These are phyloP conservation scores for Leersia perrieri DNA, from an alignment of 176 grass and related monocot species.

Conservation along the genomic window DNA sequence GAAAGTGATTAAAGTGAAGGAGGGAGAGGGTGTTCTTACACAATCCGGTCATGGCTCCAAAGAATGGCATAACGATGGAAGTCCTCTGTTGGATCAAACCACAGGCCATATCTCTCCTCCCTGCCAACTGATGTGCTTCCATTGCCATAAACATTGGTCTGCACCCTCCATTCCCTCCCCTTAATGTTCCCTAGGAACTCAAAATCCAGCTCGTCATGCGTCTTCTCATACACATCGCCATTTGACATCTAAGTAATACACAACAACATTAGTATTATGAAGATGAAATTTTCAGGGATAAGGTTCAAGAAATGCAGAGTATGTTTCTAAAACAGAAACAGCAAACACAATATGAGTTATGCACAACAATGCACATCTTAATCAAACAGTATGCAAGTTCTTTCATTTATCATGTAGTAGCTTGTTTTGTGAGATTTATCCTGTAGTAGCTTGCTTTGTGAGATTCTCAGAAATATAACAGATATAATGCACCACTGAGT, in stretches of 20 bases:
- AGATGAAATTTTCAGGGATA: not conserved
- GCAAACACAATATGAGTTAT: not conserved
- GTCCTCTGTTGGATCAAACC: conserved; percentile 51
- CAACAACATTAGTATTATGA: not conserved
- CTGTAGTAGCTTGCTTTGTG: not conserved
- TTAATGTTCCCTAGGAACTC: conserved; percentile 61
- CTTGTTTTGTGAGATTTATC: no score
- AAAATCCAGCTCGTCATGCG: conserved; percentile 57
- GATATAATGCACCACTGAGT: not conserved
- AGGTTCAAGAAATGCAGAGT: not conserved
- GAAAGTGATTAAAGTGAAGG: not conserved
- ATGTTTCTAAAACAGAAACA: not conserved
- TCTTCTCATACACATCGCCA: conserved; percentile 54
- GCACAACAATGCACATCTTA: not conserved
- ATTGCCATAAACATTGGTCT: conserved; percentile 61
- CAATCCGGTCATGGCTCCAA: conserved; percentile 45
- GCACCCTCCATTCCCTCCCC: conserved; percentile 56
- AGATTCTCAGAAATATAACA: not conserved
- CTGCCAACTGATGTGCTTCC: conserved; percentile 50
- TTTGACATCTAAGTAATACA: conserved; percentile 41
- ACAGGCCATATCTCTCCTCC: conserved; percentile 53
- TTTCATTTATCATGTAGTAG: not conserved
- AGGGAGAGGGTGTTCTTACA: conserved; percentile 24
- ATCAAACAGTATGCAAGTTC: not conserved
- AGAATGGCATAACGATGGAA: conserved; percentile 53